Evolutionary conservation across 805 yeast species (phyloP).

Genomic region (Lachancea sp.): DNA sequence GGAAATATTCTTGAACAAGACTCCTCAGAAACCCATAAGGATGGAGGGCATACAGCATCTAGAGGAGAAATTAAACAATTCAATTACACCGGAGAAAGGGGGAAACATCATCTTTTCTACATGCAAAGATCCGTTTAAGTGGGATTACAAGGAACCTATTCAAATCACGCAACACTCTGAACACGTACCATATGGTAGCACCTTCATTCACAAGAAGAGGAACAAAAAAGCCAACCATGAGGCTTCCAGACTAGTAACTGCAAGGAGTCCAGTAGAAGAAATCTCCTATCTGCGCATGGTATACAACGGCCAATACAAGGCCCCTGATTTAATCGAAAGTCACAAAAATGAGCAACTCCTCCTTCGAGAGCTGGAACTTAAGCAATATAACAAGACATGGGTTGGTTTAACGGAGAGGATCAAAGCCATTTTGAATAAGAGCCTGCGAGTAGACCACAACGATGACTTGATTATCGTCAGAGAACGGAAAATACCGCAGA

Average conservation of each 20-base stretch:
- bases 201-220: slow-evolving; percentile 24
- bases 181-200: slow-evolving; percentile 35
- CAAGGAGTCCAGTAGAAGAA: slow-evolving; percentile 24
- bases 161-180: background rate
- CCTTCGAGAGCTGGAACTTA: slow-evolving; percentile 20
- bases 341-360: slow-evolving; percentile 24
- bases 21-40: background rate
- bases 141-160: slow-evolving; percentile 21
- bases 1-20: background rate
- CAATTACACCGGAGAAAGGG: slow-evolving; percentile 9
- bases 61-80: slow-evolving; percentile 5
- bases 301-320: slow-evolving; percentile 33
- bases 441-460: slow-evolving; percentile 4
- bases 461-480: slow-evolving; percentile 25
- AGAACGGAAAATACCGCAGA: slow-evolving; percentile 27
- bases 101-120: slow-evolving; percentile 7
- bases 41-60: slow-evolving; percentile 1
- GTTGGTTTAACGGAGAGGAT: slow-evolving; percentile 26
- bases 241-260: slow-evolving; percentile 9
- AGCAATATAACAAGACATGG: slow-evolving; percentile 13
- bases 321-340: slow-evolving; percentile 27
- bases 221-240: slow-evolving; percentile 4
- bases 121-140: slow-evolving; percentile 28
- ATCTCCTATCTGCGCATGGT: slow-evolving; percentile 29
- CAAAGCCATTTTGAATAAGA: slow-evolving; percentile 19